Evolutionary conservation across 2,329 filamentous ascomycete genomes (phyloP), one percentile per base, ranked within the genome.

Genomic region (Byssochlamys sp.): DNA sequence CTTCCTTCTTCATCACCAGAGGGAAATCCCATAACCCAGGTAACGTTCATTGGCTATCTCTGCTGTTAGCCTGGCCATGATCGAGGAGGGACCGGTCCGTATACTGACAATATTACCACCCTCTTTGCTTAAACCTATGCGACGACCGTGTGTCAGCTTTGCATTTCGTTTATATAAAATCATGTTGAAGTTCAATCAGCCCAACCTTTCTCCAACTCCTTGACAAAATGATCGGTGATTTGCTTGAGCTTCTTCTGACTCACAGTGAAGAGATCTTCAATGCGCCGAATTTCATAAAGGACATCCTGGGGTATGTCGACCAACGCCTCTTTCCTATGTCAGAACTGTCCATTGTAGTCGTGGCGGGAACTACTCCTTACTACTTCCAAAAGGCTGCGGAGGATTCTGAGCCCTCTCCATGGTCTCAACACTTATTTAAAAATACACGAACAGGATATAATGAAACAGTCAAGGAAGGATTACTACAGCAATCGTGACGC

Each of bases 31-130:
- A 91, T 91, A 62, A 91, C 89, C 90, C 90, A 95, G 57, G 90
- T 92, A 58, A 89, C 85, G 77, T 95, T 94, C 90, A 95, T 95
- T 59, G 90, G 90, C 90, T 95, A 65, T 57, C 60, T 67, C 60
- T 66, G 61, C 19, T 19, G 55, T 59, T 54, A 52, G 12, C 54
- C 49, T 29, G 57, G 14, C 19, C 52, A 14, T 28, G 45, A n/a
- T 26, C 11, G 33, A 14, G 26, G 45, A 35, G 19, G 39, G 10
- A 10, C 26, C 58, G 24, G 26, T 39, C 52, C 9, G 29, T 52
- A 53, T 31, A 81, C 88, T 79, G 72, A 94, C 89, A 72, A 96
- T 95, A 70, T 84, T 90, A 57, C 90, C 90, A 59, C 90, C 91
- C 74, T 92, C 86, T 55, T 88, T 84, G 50, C 81, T 87, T 52